Evolutionary conservation across 345 rosid species (phyloP).

Genomic region (Punica granatum): DNA sequence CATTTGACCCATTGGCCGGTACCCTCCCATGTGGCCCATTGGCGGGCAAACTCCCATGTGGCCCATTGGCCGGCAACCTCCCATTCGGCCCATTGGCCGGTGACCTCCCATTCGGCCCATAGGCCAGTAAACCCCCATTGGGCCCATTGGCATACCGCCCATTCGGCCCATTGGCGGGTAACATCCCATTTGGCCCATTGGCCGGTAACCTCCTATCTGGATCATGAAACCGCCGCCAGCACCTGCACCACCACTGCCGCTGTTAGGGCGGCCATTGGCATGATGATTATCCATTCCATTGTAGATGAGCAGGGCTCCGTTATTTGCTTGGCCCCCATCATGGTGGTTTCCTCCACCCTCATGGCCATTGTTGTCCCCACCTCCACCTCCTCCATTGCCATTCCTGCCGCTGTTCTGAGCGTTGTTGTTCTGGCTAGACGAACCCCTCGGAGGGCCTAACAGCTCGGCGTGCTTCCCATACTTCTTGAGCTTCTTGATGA

Average conservation of each 20-base stretch:
- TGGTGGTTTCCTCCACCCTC: constrained; percentile 39
- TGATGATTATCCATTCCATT: constrained; percentile 30
- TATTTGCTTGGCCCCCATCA: constrained; percentile 31
- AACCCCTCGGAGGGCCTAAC: constrained; percentile 54
- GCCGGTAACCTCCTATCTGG: too few species aligned
- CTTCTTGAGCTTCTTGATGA: constrained; percentile 71
- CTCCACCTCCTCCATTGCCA: constrained; percentile 21
- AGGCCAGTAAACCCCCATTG: constrained; percentile 31
- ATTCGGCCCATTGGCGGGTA: too few species aligned
- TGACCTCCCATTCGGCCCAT: constrained; percentile 18
- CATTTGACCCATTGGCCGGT: constrained; percentile 22
- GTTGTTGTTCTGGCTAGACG: constrained; percentile 27
- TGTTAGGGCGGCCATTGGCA: constrained; percentile 17
- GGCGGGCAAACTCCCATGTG: too few species aligned
- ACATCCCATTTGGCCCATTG: too few species aligned
- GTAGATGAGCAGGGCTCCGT: constrained; percentile 28
- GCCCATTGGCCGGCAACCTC: too few species aligned
- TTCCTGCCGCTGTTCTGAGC: constrained; percentile 35
- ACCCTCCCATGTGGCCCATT: constrained; percentile 35
- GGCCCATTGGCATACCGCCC: too few species aligned
- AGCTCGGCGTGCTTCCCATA: constrained; percentile 88
- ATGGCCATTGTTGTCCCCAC: constrained; percentile 30
- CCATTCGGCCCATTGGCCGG: constrained; percentile 35
- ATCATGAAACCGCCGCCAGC: constrained; percentile 32
- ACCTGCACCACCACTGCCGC: constrained; percentile 14